phyloP scores from a whole-genome alignment of 768 basidiomycete species.

The Phylloporus sp. region DNA sequence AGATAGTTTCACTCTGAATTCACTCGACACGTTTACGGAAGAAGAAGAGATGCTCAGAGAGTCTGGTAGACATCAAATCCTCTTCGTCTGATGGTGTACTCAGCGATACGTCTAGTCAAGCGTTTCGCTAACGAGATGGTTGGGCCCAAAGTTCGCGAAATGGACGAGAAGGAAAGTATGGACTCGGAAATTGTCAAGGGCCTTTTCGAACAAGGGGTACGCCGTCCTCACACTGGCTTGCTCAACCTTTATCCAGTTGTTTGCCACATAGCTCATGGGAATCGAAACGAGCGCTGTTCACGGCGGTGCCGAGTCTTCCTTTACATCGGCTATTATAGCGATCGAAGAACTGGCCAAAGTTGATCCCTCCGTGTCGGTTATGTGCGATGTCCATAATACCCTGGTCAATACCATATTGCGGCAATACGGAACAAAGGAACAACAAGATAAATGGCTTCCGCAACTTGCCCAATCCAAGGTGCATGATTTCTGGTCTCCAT shows the following conservation, averaged over 20 bases:
- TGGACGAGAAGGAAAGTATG: conserved; percentile 98
- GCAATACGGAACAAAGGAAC: conserved; percentile 76
- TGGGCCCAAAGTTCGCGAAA: conserved; percentile 86
- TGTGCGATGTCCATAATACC: conserved; percentile 98
- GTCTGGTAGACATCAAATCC: conserved; percentile 50
- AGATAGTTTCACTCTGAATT: conserved; percentile 40
- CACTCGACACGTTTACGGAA: conserved; percentile 82
- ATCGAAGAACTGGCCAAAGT: conserved; percentile 97
- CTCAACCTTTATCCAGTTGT: background rate
- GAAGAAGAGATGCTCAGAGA: conserved; percentile 95
- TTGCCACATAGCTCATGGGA: conserved; percentile 76
- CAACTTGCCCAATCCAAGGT: conserved; percentile 76
- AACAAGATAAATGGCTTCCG: conserved; percentile 87
- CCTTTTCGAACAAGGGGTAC: conserved; percentile 91
- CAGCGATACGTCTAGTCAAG: conserved; percentile 49
- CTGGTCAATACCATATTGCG: conserved; percentile 94
- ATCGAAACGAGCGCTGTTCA: conserved; percentile 85
- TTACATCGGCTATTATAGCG: conserved; percentile 91
- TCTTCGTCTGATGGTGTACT: background rate
- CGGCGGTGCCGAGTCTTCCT: conserved; percentile 85
- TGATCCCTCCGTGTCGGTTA: conserved; percentile 93
- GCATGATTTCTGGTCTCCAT: background rate
- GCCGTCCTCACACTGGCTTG: conserved; percentile 23
- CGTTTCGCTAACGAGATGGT: conserved; percentile 89
- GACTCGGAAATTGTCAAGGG: conserved; percentile 81